These are phyloP conservation scores for Corchorus capsularis DNA, from an alignment of 345 rosid species.

Conservation along the genomic window DNA sequence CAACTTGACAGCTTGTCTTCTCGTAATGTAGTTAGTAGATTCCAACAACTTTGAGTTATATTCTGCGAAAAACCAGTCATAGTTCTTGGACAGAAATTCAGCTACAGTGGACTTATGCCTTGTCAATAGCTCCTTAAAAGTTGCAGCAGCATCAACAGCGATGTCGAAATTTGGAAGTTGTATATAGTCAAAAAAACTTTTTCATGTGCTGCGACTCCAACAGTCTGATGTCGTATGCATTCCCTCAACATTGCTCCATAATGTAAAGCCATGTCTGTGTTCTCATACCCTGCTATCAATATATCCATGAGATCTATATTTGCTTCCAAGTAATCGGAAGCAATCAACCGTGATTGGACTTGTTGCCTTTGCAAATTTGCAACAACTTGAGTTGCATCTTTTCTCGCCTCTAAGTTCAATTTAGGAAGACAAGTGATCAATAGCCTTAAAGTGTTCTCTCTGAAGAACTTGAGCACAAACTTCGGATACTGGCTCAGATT, in stretches of 20 bases:
- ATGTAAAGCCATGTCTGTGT: slow-evolving; percentile 91
- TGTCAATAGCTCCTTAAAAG: slow-evolving; percentile 97
- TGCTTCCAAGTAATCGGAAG: slow-evolving; percentile 88
- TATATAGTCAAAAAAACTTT: slow-evolving; percentile 87
- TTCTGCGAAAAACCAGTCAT: slow-evolving; percentile 94
- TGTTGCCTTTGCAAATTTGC: slow-evolving; percentile 98
- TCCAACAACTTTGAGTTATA: slow-evolving; percentile 89
- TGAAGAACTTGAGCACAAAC: slow-evolving; percentile 93
- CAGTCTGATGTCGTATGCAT: slow-evolving; percentile 96
- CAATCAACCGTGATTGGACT: slow-evolving; percentile 86
- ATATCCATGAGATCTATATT: slow-evolving; percentile 85
- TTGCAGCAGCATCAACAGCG: slow-evolving; percentile 98
- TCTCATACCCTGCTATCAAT: slow-evolving; percentile 76
- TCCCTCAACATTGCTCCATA: slow-evolving; percentile 98
- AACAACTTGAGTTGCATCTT: slow-evolving; percentile 97
- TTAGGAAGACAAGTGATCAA: slow-evolving; percentile 79
- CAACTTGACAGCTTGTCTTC: slow-evolving; percentile 95
- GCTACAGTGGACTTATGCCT: slow-evolving; percentile 99
- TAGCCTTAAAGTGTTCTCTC: slow-evolving; percentile 74
- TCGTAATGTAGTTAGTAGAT: slow-evolving; percentile 87
- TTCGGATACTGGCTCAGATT: slow-evolving; percentile 92
- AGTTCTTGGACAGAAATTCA: slow-evolving; percentile 86
- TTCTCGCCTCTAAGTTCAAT: slow-evolving; percentile 88
- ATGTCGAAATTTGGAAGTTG: slow-evolving; percentile 96
- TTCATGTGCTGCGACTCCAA: slow-evolving; percentile 80